Evolutionary conservation across 371 early-diverging fungal species (phyloP), one percentile per base, ranked within the genome.

Genomic region (Mortierella sp.): DNA sequence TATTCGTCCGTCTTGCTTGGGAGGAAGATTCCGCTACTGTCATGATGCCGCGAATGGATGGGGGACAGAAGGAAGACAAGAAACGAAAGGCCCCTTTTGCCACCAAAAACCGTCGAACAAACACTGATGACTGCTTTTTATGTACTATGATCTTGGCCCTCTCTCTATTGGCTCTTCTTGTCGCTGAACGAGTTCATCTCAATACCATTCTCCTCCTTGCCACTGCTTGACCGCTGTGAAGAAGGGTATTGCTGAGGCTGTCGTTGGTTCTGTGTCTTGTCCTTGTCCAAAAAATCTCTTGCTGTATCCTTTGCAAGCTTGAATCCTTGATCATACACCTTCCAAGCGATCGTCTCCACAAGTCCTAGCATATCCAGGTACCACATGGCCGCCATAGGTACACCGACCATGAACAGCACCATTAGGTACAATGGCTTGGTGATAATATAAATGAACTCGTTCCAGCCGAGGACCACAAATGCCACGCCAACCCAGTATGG

Each of bases 401-500:
- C 78, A 31, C 86, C 91, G 22, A 87, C 61, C 56, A 88, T 69
- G 0, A 88, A 79, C 25, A 83, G 78, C 14, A 93, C 67, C 29
- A 90, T 64, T 53, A 96, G 67, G 56, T 93, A 95, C 21, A 96
- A 25, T 12, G 97, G 97, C 65, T 88, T 95, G 46, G 82, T 84
- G 58, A 97, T 65, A 17, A 97, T 84, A 0, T 91, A 65, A 83
- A 93, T 86, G 39, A 95, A 89, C 78, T 97, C 97, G 72, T 97
- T 97, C 95, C 96, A 97, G 19, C 97, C 97, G 14, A 98, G 79
- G 25, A 90, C 72, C 12, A 93, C 73, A 49, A 94, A 79, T 50
- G 95, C 78, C 24, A 86, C 85, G 22, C 95, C 80, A 52, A 95
- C 88, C 96, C 97, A 98, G 34, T 82, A 79, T 10, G 98, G 98